Evolutionary conservation across 352 stramenopile genomes (phyloP).

Genomic region (Phytophthora niederhauseri): DNA sequence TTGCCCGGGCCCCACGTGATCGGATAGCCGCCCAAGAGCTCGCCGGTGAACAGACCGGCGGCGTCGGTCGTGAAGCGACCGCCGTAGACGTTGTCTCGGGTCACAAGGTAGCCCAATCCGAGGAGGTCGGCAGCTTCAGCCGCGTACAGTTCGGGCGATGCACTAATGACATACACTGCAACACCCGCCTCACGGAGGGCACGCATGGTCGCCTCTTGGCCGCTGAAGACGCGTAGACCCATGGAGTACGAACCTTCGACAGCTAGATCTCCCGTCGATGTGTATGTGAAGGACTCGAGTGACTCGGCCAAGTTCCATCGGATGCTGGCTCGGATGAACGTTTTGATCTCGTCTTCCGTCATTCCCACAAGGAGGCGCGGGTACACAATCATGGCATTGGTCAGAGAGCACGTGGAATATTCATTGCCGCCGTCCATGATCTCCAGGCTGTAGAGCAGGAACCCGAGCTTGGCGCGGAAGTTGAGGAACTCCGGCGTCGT

Average conservation of each 20-base stretch:
- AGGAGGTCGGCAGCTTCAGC: conserved; percentile 39
- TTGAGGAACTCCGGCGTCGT: conserved; percentile 47
- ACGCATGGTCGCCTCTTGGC: conserved; percentile 53
- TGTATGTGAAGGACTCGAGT: conserved; percentile 41
- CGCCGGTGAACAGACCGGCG: conserved; percentile 42
- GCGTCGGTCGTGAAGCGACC: conserved; percentile 48
- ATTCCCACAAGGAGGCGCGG: conserved; percentile 54
- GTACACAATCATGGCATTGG: conserved; percentile 48
- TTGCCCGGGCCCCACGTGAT: conserved; percentile 65
- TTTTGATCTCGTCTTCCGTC: conserved; percentile 48
- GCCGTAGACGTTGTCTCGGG: conserved; percentile 45
- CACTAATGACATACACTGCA: conserved; percentile 56
- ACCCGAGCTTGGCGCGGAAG: conserved; percentile 52
- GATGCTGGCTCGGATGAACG: conserved; percentile 43
- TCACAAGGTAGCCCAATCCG: conserved; percentile 49
- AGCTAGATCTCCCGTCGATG: conserved; percentile 30
- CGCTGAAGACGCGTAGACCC: conserved; percentile 54
- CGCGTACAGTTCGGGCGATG: conserved; percentile 52
- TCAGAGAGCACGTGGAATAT: conserved; percentile 35
- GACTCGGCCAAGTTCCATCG: conserved; percentile 48
- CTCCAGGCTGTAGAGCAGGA: conserved; percentile 46
- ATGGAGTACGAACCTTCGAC: conserved; percentile 45
- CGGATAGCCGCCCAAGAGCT: conserved; percentile 44
- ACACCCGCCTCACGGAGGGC: conserved; percentile 40
- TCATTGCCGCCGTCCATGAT: conserved; percentile 41